Conservation (phyloP, 768 basidiomycete species). For the Naganishia onofrii region DNA sequence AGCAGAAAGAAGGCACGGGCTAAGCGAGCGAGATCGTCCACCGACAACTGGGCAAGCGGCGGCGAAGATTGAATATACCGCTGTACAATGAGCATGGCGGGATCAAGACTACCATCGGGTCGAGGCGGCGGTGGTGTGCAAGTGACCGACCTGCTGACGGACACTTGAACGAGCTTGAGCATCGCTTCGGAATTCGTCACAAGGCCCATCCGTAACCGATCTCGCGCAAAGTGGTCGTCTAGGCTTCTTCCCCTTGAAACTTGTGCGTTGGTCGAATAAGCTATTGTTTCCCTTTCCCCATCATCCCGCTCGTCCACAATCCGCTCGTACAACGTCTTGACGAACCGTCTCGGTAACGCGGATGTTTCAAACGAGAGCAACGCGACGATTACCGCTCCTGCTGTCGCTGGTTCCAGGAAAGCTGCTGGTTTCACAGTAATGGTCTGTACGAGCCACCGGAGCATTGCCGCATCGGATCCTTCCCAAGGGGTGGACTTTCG, state of each 20-base stretch:
- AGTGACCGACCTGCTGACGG: not conserved
- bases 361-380: not conserved
- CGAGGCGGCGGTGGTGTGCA: not conserved
- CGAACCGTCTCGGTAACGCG: not conserved
- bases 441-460: not conserved
- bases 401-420: not conserved
- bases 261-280: too few relatives aligned
- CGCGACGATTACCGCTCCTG: not conserved
- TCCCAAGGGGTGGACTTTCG: not conserved
- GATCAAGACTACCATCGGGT: not conserved
- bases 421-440: not conserved
- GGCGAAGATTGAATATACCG: slow-evolving; percentile 16
- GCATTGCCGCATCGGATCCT: slow-evolving; percentile 5
- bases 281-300: not conserved
- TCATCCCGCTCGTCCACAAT: not conserved
- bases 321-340: not conserved
- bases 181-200: slow-evolving; percentile 1
- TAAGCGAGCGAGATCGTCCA: slow-evolving; percentile 4
- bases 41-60: slow-evolving; percentile 1
- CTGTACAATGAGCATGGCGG: not conserved
- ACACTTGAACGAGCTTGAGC: slow-evolving; percentile 10
- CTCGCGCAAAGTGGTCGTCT: not conserved
- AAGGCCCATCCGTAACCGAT: slow-evolving; percentile 3
- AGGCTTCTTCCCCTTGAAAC: not conserved
- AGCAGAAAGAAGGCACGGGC: slow-evolving; percentile 5